Evolutionary conservation across 768 basidiomycete species (phyloP).

Genomic region (Galerina marginata): DNA sequence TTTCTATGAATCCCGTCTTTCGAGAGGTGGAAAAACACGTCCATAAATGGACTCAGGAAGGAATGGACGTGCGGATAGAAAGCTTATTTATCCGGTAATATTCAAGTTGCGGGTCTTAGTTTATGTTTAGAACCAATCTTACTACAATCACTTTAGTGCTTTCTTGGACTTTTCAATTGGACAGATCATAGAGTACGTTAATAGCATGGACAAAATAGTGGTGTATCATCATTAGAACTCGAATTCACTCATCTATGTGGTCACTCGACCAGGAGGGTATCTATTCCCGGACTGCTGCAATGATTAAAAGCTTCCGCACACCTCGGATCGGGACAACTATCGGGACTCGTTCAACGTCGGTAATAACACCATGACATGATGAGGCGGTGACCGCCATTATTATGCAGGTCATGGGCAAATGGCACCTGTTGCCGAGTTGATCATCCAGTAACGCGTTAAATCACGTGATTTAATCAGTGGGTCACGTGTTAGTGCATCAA

Average conservation of each 20-base stretch:
- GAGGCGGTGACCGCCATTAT: neutral
- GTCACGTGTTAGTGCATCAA: neutral
- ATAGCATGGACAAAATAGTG: neutral
- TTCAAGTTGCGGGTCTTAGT: neutral
- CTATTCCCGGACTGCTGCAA: no score
- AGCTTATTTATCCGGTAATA: slow-evolving; percentile 27
- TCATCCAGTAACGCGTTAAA: neutral
- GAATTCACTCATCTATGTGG: no score
- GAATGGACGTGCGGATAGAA: slow-evolving; percentile 32
- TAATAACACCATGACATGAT: neutral
- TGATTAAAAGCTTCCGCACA: no score
- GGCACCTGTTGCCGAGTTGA: no score
- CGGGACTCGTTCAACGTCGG: neutral
- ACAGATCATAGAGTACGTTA: neutral
- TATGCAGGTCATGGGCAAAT: no score
- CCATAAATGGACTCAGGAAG: slow-evolving; percentile 29
- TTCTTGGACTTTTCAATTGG: slow-evolving; percentile 1
- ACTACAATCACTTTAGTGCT: neutral
- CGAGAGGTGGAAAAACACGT: slow-evolving; percentile 25
- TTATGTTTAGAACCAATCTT: neutral
- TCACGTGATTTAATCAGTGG: neutral
- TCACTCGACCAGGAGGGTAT: no score
- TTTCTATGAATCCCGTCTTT: slow-evolving; percentile 33
- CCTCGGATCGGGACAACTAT: neutral
- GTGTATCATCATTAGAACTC: neutral